These are phyloP conservation scores for Rhizopogon parksii DNA, from an alignment of 1,284 basidiomycete species.

Conservation along the genomic window DNA sequence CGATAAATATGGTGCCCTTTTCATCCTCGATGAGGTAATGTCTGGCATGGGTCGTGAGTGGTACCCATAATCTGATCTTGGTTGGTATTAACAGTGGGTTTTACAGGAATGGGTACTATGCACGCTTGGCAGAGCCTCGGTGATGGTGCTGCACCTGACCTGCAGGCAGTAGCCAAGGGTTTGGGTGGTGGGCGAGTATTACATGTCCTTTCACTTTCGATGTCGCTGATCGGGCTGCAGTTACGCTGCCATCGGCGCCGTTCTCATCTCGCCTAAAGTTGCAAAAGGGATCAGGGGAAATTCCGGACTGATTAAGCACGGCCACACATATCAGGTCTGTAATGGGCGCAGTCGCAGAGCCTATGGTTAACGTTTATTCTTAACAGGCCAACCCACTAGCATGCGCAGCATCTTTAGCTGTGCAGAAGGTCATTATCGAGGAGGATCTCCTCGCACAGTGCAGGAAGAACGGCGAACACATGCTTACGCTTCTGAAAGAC, in stretches of 20 bases:
- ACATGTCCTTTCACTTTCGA: background rate
- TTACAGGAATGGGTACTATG: slow-evolving; percentile 69
- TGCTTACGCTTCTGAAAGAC: slow-evolving; percentile 49
- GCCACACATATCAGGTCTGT: slow-evolving; percentile 76
- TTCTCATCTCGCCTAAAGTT: slow-evolving; percentile 67
- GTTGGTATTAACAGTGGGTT: slow-evolving; percentile 5
- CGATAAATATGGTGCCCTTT: slow-evolving; percentile 78
- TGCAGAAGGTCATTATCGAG: slow-evolving; percentile 63
- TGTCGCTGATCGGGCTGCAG: slow-evolving; percentile 30
- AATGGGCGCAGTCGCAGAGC: background rate
- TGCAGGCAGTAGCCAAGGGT: slow-evolving; percentile 82
- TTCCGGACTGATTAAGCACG: slow-evolving; percentile 73
- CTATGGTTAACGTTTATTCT: slow-evolving; percentile 8
- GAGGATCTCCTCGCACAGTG: slow-evolving; percentile 68
- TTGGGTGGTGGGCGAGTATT: slow-evolving; percentile 70
- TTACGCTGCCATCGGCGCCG: slow-evolving; percentile 77
- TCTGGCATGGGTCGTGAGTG: slow-evolving; percentile 77
- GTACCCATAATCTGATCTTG: background rate
- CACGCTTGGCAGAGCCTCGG: slow-evolving; percentile 83
- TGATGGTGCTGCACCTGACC: slow-evolving; percentile 69
- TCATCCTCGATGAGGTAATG: slow-evolving; percentile 85
- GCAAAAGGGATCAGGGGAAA: slow-evolving; percentile 60
- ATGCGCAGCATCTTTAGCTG: slow-evolving; percentile 73
- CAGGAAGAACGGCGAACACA: slow-evolving; percentile 53
- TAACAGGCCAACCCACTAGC: slow-evolving; percentile 64